phyloP scores from a whole-genome alignment of 2,329 filamentous ascomycete species.

The Knoxdaviesia capensis region DNA sequence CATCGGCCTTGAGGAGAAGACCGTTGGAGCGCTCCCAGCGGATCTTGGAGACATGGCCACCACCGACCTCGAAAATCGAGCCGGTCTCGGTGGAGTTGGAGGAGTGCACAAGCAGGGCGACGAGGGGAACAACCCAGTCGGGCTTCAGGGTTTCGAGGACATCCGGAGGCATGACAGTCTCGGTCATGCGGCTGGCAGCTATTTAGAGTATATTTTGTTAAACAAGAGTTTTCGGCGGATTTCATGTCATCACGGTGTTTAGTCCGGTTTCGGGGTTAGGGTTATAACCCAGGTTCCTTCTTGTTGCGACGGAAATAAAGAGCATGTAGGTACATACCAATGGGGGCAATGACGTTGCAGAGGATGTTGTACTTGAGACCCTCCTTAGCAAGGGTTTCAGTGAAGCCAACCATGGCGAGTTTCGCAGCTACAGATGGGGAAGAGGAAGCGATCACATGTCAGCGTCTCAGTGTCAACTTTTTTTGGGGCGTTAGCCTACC shows the following conservation, averaged over 20 bases:
- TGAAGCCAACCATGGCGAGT: conserved; percentile 87
- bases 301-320: background rate
- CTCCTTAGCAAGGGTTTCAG: conserved; percentile 94
- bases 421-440: conserved; percentile 47
- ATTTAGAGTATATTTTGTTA: background rate
- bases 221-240: too few relatives aligned
- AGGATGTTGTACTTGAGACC: conserved; percentile 96
- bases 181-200: conserved; percentile 88
- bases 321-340: conserved; percentile 20
- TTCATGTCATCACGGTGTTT: too few relatives aligned
- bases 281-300: too few relatives aligned
- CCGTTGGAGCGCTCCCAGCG: conserved; percentile 89
- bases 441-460: too few relatives aligned
- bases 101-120: conserved; percentile 72
- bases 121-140: conserved; percentile 86
- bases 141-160: conserved; percentile 70
- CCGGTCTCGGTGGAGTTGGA: conserved; percentile 69
- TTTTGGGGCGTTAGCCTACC: too few relatives aligned
- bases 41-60: conserved; percentile 79
- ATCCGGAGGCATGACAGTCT: conserved; percentile 90
- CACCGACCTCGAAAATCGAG: conserved; percentile 82
- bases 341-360: conserved; percentile 84
- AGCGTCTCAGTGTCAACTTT: too few relatives aligned
- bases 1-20: conserved; percentile 74
- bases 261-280: too few relatives aligned